Evolutionary conservation across 2,329 filamentous ascomycete species (phyloP).

Genomic region (Davidsoniella australis): DNA sequence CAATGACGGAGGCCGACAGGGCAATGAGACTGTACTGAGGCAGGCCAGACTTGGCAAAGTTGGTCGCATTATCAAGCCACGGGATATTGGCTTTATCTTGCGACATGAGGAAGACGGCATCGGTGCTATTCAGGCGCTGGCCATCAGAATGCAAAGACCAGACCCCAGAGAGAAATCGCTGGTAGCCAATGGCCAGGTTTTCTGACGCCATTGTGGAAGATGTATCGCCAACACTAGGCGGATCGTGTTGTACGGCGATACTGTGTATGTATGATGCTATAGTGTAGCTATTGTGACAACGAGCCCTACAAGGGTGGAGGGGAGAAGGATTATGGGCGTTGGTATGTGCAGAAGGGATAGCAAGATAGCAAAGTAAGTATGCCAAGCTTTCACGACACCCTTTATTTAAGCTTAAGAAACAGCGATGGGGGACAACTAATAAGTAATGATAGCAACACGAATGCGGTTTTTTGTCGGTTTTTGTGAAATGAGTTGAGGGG

Average conservation of each 20-base stretch:
- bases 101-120: neutral
- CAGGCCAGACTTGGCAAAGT: conserved; percentile 1
- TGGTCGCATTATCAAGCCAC: conserved; percentile 5
- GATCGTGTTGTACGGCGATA: neutral
- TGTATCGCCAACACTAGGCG: neutral
- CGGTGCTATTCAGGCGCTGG: neutral
- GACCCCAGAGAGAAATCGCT: conserved; percentile 8
- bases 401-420: no score
- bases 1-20: conserved; percentile 3
- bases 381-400: no score
- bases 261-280: no score
- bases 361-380: no score
- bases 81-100: conserved; percentile 5
- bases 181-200: neutral
- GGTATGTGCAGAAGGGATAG: no score
- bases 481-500: no score
- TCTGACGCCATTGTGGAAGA: neutral
- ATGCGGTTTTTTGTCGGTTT: no score
- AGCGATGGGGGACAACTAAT: no score
- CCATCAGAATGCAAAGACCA: conserved; percentile 2
- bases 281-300: no score
- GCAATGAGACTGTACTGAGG: conserved; percentile 6
- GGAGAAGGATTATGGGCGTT: no score
- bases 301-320: no score
- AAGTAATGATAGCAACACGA: no score